Base-by-base conservation (phyloP, 371 early-diverging fungal species). In the Syncephalastrum monosporum region DNA sequence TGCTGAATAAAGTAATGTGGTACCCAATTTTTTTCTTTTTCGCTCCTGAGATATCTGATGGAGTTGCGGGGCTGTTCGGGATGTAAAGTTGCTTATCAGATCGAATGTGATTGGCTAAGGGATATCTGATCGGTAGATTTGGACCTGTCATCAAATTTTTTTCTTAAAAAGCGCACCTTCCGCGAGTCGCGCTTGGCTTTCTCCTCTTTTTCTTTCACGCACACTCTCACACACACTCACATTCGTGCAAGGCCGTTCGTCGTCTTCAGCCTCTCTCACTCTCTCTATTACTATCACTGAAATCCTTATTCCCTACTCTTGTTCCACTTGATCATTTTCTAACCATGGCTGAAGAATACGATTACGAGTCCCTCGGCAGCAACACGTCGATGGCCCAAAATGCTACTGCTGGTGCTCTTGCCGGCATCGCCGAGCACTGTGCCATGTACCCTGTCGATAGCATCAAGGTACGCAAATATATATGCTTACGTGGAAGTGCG, bases 351-450 rank as follows among this genome's bases (percentile, higher is more conserved):
- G 76, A 74, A 49, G 91, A 89, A 23, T 78, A 81, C 53, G 97
- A 96, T 65, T 97, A 95, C 74, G 97, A 97, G 75, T 78, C 89
- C 42, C 82, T 97, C 44, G 93, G 95, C 19, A 82, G 79, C n/a
- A 88, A 85, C 51, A 77, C 92, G 2, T 75, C 89, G 14, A 75
- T 94, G 60, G 65, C 82, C 16, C 87, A 91, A 50, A 92, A 96
- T 67, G 73, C 95, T 55, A 63, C 90, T 45, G 97, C 97, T 5
- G 98, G 98, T 33, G 96, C 97, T 4, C 78, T 95, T 15, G 98
- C 98, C 21, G 98, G 98, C 60, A 94, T 97, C 61, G 91, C 93
- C 42, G 98, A 98, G 71, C 98, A 98, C 68, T 85, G 91, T 50
- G 84, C 95, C 55, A 94, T 94, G 91, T 96, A 91, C 77, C 98